Evolutionary conservation across 371 early-diverging fungal species (phyloP).

Genomic region (Apophysomyces variabilis): DNA sequence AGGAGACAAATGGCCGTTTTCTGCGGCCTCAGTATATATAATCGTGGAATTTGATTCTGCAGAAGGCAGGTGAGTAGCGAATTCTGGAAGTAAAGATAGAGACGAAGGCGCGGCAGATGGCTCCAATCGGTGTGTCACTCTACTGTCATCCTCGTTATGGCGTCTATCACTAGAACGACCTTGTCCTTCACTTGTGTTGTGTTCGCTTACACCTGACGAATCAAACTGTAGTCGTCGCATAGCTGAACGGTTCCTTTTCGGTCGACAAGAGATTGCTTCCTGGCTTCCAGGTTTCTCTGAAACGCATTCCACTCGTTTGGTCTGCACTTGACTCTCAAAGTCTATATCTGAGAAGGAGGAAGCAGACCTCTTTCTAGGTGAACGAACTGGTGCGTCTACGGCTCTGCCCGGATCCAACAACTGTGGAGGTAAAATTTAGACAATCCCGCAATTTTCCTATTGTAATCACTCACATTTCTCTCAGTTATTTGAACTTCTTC

Average conservation of each 20-base stretch:
- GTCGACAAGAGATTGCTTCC: not conserved
- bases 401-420: not conserved
- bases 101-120: not conserved
- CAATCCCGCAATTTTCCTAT: not conserved
- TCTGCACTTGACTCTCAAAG: not conserved
- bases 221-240: conserved; percentile 8
- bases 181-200: not conserved
- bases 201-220: not conserved
- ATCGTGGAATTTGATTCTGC: not conserved
- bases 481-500: conserved; percentile 12
- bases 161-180: not conserved
- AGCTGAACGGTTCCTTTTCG: not conserved
- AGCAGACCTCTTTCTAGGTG: conserved; percentile 2
- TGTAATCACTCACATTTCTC: not conserved
- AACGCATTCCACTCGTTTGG: not conserved
- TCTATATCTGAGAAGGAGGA: conserved; percentile 4
- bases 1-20: not conserved
- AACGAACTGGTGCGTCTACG: conserved; percentile 4
- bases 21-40: not conserved
- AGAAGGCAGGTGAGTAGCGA: conserved; percentile 1
- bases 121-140: not conserved
- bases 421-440: not conserved
- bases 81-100: not conserved
- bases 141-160: not conserved
- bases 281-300: conserved; percentile 1